Conservation (phyloP, 768 basidiomycete species). For the Agrocybe praecox region DNA sequence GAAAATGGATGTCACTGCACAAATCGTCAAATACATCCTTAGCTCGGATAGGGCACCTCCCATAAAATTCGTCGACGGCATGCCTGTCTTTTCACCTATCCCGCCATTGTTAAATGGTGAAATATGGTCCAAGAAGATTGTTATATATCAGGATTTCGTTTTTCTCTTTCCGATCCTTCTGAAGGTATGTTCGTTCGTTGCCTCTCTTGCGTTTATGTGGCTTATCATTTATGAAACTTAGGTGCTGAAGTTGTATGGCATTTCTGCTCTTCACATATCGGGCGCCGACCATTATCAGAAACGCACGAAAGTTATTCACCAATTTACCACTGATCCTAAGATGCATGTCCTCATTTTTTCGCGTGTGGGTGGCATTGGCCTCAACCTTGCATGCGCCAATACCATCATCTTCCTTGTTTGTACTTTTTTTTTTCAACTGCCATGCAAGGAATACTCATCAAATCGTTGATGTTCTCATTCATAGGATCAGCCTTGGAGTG, state of each 20-base stretch:
- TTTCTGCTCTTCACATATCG: conserved; percentile 4
- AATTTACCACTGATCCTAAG: conserved; percentile 1
- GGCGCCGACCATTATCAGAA: conserved; percentile 1
- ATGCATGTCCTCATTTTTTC: conserved; percentile 14
- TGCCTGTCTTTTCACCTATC: conserved; percentile 1
- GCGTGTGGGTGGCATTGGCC: conserved; percentile 6
- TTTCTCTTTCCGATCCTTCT: conserved; percentile 10
- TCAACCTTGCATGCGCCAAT: conserved; percentile 8
- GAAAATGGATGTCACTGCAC: conserved; percentile 15
- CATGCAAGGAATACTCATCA: too few species aligned
- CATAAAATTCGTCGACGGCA: conserved; percentile 11
- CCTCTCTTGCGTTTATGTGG: neutral
- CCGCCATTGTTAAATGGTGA: neutral
- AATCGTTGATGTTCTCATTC: too few species aligned
- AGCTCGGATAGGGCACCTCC: conserved; percentile 12
- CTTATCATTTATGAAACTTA: neutral
- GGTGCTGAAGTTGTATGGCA: conserved; percentile 13
- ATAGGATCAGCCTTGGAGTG: conserved; percentile 30
- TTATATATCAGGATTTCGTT: conserved; percentile 23
- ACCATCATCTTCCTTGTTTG: conserved; percentile 13
- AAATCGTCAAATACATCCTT: conserved; percentile 9
- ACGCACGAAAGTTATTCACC: neutral
- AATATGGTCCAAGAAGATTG: conserved; percentile 3
- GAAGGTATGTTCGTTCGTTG: conserved; percentile 14
- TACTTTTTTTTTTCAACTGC: too few species aligned